Base-by-base conservation (phyloP, 208 protist genomes). In the Porcisia hertigi region DNA sequence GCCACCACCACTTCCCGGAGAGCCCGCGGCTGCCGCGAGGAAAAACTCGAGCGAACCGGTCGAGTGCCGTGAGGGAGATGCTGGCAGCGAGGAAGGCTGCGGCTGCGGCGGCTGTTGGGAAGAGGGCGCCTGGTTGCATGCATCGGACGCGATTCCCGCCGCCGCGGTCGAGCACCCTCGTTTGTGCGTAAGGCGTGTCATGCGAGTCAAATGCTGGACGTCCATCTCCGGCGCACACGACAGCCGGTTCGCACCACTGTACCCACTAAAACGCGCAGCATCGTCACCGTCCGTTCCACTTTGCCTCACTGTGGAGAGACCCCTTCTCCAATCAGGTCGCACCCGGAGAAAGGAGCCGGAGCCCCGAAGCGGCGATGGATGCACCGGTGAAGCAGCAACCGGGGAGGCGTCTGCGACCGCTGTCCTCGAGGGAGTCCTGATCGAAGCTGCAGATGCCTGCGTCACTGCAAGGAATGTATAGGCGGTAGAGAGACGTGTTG, bases 41-140 rank as follows among this genome's bases (percentile, higher is more conserved):
- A 74, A 76, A 25, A 69, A 81, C 71, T 36, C 73, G 65, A 81
- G 77, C 39, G 77, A 81, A 57, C 69, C 73, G n/a, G 72, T 74
- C 1, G 77, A 81, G 57, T 57, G 25, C 23, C 71, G 77, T 43
- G 7, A 54, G 7, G 77, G 77, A 34, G 77, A 76, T 23, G 71
- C 7, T 3, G 49, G 59, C 43, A 71, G 71, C 11, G 77, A 76
- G 23, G 49, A 12, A 0, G 20, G 34, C 30, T 30, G 30, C 30
- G 30, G 30, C 30, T 30, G 30, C 30, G 30, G 30, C 30, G 20
- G 53, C 53, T 36, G 69, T 41, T 30, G 30, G 8, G 47, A 30
- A 57, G 66, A 53, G 25, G 25, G n/a, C 11, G 16, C 25, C 14
- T 55, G 66, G 2, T 57, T 23, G 47, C 47, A 71, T 41, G 47